phyloP scores from a whole-genome alignment of 768 basidiomycete species.

The Clitopilus passeckerianus region DNA sequence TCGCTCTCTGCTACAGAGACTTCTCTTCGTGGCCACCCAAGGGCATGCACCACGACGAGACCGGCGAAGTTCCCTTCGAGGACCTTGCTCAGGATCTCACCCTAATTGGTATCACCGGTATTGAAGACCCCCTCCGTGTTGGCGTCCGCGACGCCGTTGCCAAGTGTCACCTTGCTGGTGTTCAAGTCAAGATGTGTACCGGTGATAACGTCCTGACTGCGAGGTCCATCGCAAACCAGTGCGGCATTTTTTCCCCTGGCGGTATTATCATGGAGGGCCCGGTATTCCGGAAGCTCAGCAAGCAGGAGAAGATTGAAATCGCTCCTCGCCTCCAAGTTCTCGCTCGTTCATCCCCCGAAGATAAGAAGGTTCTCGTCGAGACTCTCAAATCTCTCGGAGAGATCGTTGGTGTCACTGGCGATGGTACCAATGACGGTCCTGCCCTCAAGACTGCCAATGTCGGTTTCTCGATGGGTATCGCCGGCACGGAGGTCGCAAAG shows the following conservation, averaged over 20 bases:
- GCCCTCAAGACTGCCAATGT: conserved; percentile 95
- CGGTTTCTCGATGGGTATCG: conserved; percentile 95
- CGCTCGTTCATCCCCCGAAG: conserved; percentile 95
- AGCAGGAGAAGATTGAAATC: conserved; percentile 70
- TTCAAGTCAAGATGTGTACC: conserved; percentile 96
- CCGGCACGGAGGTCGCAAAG: conserved; percentile 98
- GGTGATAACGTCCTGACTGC: conserved; percentile 96
- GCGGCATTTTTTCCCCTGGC: conserved; percentile 90
- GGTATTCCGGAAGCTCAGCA: conserved; percentile 75
- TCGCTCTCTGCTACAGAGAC: conserved; percentile 91
- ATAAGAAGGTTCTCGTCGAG: conserved; percentile 92
- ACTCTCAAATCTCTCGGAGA: conserved; percentile 84
- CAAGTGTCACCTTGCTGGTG: conserved; percentile 85
- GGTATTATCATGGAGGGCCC: conserved; percentile 99
- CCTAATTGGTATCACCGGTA: conserved; percentile 87
- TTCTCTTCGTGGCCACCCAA: conserved; percentile 81
- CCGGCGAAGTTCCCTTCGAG: conserved; percentile 64
- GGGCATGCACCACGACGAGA: conserved; percentile 29
- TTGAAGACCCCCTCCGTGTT: conserved; percentile 91
- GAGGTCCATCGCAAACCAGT: conserved; percentile 94
- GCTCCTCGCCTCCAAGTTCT: conserved; percentile 94
- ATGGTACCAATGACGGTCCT: conserved; percentile 97
- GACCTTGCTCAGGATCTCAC: conserved; percentile 69
- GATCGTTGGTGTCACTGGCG: conserved; percentile 94
- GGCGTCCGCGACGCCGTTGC: conserved; percentile 88